A percentile compares a stretch with the other conserved stretches of the same genome.
Conservation (phyloP, 495 filamentous ascomycete genomes). For the Xylaria venustula region DNA sequence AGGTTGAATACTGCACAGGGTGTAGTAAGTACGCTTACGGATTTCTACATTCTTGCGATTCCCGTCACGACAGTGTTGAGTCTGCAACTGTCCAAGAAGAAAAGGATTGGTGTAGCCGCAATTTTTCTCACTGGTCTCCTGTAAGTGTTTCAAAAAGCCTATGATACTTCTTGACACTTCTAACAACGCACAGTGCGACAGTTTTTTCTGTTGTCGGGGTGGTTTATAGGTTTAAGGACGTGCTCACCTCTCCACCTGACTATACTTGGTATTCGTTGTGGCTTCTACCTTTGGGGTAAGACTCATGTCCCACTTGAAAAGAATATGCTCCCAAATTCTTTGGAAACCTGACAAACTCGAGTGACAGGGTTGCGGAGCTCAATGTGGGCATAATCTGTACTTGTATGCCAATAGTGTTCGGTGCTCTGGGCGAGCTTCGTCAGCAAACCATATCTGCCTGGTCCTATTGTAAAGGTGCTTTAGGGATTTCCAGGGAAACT, state of each 20-base stretch:
- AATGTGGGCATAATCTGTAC: slow-evolving; percentile 3
- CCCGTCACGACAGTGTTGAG: neutral
- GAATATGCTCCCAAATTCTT: neutral
- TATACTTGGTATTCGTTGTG: neutral
- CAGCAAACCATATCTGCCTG: too few relatives aligned
- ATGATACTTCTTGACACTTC: too few relatives aligned
- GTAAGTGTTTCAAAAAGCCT: neutral
- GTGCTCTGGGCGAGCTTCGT: too few relatives aligned
- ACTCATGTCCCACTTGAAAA: neutral
- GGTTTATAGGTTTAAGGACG: neutral
- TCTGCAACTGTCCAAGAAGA: neutral
- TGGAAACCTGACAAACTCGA: neutral
- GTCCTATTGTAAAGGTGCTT: too few relatives aligned
- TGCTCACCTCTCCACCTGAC: too few relatives aligned
- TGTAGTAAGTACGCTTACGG: neutral
- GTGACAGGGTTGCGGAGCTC: slow-evolving; percentile 10
- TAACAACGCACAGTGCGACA: too few relatives aligned
- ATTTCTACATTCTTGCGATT: slow-evolving; percentile 11
- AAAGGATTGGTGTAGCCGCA: neutral
- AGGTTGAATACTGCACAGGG: neutral
- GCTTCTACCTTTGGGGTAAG: neutral
- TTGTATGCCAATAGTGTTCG: slow-evolving; percentile 7
- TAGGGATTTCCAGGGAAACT: too few relatives aligned
- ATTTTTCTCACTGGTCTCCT: slow-evolving; percentile 10
- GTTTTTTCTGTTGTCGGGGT: neutral